Base-by-base conservation (phyloP, 352 stramenopile species). In the Pythium brassicae region DNA sequence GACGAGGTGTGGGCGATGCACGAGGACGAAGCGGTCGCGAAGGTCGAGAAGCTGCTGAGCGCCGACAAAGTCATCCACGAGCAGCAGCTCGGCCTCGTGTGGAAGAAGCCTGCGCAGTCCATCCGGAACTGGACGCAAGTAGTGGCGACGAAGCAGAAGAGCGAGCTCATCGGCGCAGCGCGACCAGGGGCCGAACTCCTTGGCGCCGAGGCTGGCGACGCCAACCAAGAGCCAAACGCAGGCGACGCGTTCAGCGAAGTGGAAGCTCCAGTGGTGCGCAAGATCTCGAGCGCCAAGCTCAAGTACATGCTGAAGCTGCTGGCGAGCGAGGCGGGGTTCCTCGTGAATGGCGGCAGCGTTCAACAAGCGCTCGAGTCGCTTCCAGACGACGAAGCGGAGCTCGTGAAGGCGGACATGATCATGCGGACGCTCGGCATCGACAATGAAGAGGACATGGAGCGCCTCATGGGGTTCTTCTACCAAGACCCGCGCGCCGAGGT, bases 1-100 rank as follows among this genome's bases (percentile, higher is more conserved):
- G 78, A 95, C 25, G 76, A 96, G 40, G 81, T 98, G 3, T 96
- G 89, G 86, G 62, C 57, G n/a, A 97, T 97, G 92, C 92, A 98
- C 62, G 84, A 97, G 57, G 78, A 90, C 27, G 87, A 97, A 12
- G 84, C 80, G 0, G 67, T 92, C 20, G 60, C 72, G 5, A 87
- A 95, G 55, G 72, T 97, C 4, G 77, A 96, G 20, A 91, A 95
- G 63, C 65, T 97, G 19, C 71, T 98, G 19, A 78, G 87, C 35
- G 89, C 90, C 1, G 89, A 97, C 59, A 73, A 77, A 44, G 84
- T 97, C 55, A 90, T 98, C 51, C 78, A 96, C 51, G 85, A 96
- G 53, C 92, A 97, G 63, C 79, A 94, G 57, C 78, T 98, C n/a
- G 92, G 92, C 10, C 72, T 93, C 29, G 58, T 53, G 8, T 97